A percentile compares a stretch with the other conserved stretches of the same genome.
These are phyloP conservation scores for Kwoniella pini DNA, from an alignment of 768 basidiomycete genomes.

Conservation along the genomic window DNA sequence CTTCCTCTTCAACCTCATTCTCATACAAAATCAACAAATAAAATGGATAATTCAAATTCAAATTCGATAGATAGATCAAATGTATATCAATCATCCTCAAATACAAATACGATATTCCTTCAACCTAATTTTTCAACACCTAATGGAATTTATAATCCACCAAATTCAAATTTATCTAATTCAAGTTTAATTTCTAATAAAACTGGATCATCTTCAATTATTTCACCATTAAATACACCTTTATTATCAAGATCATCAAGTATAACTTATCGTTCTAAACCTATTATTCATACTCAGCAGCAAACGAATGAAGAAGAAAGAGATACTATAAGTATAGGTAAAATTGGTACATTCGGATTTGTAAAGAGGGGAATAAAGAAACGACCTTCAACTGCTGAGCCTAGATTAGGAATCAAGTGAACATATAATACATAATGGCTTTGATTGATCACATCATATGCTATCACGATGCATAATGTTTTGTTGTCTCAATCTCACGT, in stretches of 20 bases:
- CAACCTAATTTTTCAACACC: neutral
- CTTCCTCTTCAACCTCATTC: neutral
- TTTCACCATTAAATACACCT: neutral
- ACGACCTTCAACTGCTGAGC: constrained; percentile 22
- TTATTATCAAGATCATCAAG: constrained; percentile 12
- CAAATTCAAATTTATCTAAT: neutral
- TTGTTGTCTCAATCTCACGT: too few relatives aligned
- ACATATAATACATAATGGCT: neutral
- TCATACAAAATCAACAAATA: too few relatives aligned
- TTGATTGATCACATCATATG: too few relatives aligned
- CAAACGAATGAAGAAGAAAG: neutral
- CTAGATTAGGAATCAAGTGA: constrained; percentile 16
- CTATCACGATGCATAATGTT: too few relatives aligned
- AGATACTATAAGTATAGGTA: neutral
- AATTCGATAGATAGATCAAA: neutral
- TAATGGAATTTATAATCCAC: neutral
- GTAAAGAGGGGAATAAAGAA: constrained; percentile 13
- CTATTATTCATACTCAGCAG: neutral
- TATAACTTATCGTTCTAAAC: constrained; percentile 8
- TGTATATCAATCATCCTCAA: neutral
- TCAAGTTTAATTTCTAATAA: neutral
- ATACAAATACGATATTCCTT: neutral
- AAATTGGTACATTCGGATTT: neutral
- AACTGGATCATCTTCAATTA: neutral
- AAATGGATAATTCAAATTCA: too few relatives aligned